These are phyloP conservation scores for Mycena maculata DNA, from an alignment of 768 basidiomycete species.

Conservation along the genomic window DNA sequence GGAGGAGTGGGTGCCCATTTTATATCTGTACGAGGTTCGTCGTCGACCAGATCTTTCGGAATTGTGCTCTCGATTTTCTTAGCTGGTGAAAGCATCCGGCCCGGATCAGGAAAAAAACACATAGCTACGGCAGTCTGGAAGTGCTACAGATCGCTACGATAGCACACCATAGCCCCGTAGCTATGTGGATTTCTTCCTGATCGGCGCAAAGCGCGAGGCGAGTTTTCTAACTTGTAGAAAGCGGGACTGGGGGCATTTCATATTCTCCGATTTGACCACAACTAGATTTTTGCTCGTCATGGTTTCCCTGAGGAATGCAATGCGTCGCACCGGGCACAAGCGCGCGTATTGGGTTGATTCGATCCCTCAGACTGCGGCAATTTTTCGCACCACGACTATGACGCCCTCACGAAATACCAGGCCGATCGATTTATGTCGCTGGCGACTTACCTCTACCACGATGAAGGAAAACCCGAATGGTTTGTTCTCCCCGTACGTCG, in stretches of 20 bases:
- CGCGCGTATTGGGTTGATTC: neutral
- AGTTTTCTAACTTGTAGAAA: conserved; percentile 25
- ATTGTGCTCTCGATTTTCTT: neutral
- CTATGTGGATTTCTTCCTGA: too few relatives aligned
- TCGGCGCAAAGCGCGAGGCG: conserved; percentile 44
- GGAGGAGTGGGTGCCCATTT: conserved; percentile 43
- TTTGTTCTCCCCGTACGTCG: neutral
- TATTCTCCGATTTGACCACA: conserved; percentile 42
- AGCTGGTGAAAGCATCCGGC: conserved; percentile 42
- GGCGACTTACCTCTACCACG: conserved; percentile 41
- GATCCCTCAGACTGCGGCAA: conserved; percentile 41
- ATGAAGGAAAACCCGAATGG: conserved; percentile 31
- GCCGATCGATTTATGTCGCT: conserved; percentile 48
- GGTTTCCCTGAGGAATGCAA: conserved; percentile 40
- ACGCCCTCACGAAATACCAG: conserved; percentile 45
- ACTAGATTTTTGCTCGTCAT: conserved; percentile 45
- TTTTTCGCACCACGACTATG: conserved; percentile 46
- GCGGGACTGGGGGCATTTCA: conserved; percentile 49
- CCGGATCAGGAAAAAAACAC: too few relatives aligned
- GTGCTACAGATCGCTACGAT: too few relatives aligned
- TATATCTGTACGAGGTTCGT: conserved; percentile 48
- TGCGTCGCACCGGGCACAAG: conserved; percentile 19
- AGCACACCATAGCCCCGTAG: too few relatives aligned
- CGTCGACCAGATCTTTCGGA: neutral
- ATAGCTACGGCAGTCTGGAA: too few relatives aligned